Evolutionary conservation across 805 yeast genomes (phyloP).

Genomic region (Metschnikowia noctiluminum): DNA sequence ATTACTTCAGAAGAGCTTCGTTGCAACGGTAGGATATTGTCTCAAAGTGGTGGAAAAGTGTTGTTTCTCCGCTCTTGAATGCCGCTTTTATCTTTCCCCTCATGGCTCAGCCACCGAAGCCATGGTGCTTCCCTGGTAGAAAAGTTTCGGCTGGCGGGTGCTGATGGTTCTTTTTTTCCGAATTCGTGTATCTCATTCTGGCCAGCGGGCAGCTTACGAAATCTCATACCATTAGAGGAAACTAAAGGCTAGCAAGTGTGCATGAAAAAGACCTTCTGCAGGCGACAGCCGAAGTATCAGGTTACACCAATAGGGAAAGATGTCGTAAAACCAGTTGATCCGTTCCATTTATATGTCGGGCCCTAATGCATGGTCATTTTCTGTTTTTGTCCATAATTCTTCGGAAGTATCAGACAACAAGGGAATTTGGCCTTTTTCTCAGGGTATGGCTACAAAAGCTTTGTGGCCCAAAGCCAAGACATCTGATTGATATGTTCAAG

Average conservation of each 20-base stretch:
- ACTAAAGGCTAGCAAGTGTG: not conserved
- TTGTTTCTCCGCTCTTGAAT: not conserved
- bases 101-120: not conserved
- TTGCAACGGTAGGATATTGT: too few relatives aligned
- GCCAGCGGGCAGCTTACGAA: not conserved
- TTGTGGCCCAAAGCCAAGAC: too few relatives aligned
- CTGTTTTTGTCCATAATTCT: too few relatives aligned
- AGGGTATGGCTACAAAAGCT: too few relatives aligned
- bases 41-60: not conserved
- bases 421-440: too few relatives aligned
- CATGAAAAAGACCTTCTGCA: not conserved
- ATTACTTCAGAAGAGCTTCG: too few relatives aligned
- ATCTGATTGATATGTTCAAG: too few relatives aligned
- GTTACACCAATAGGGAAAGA: not conserved
- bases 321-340: not conserved
- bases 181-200: not conserved
- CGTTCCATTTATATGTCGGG: not conserved
- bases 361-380: too few relatives aligned
- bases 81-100: not conserved
- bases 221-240: not conserved
- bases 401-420: too few relatives aligned
- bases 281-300: not conserved
- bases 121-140: not conserved
- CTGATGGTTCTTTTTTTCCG: not conserved
- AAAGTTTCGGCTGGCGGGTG: not conserved